Percentiles rank a stretch among this genome's conserved stretches.
Evolutionary conservation across 805 yeast genomes (phyloP).

Genomic region (Candida endomychidarum): DNA sequence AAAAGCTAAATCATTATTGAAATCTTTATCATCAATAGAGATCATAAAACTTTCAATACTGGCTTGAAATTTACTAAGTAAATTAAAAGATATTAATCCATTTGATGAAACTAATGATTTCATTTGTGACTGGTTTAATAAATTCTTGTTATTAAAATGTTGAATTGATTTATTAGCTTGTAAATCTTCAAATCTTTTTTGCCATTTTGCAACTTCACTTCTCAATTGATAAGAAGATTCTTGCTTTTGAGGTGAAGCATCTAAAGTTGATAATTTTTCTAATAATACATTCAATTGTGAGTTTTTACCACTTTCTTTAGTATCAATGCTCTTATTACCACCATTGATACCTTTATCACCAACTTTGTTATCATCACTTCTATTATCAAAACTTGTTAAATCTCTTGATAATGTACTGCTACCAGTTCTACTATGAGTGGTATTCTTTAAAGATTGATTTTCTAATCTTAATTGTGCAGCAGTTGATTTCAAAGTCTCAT

Average conservation of each 20-base stretch:
- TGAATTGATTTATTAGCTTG: constrained; percentile 32
- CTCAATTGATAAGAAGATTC: constrained; percentile 19
- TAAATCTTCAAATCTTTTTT: constrained; percentile 49
- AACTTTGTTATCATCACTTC: background rate
- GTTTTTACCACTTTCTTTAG: background rate
- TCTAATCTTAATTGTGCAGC: constrained; percentile 38
- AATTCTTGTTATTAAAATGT: constrained; percentile 19
- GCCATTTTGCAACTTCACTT: constrained; percentile 47
- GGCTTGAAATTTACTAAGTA: constrained; percentile 48
- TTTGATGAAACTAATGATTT: constrained; percentile 27
- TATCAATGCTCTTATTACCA: background rate
- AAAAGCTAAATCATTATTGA: constrained; percentile 45
- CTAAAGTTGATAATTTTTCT: constrained; percentile 30
- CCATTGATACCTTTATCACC: background rate
- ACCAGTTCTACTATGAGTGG: constrained; percentile 14
- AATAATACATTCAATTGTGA: constrained; percentile 22
- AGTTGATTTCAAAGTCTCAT: constrained; percentile 28
- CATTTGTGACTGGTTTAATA: constrained; percentile 24
- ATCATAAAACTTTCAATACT: constrained; percentile 47
- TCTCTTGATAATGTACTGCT: constrained; percentile 15
- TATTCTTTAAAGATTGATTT: constrained; percentile 35
- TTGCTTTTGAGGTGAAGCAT: constrained; percentile 16
- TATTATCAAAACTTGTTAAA: background rate
- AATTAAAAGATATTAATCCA: constrained; percentile 49
- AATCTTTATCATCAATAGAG: constrained; percentile 25